Conservation (phyloP, 1,284 basidiomycete genomes). For the Cryptococcus neoformans region DNA sequence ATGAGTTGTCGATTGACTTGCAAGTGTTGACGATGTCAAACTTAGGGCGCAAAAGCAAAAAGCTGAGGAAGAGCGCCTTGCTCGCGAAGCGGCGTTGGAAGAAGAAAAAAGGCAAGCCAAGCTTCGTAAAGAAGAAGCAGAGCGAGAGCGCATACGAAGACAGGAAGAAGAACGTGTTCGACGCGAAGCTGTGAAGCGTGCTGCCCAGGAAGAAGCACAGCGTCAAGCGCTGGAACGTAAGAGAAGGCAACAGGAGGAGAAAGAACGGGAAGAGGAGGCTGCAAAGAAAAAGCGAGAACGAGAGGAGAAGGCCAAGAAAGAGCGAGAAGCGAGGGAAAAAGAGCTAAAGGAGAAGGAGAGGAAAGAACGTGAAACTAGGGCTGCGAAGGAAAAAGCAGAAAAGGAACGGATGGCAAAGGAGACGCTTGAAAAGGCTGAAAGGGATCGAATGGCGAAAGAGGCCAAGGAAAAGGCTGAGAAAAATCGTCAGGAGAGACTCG, state of each 20-base stretch:
- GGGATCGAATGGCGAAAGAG: slow-evolving; percentile 37
- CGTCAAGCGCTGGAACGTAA: slow-evolving; percentile 53
- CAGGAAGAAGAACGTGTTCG: slow-evolving; percentile 69
- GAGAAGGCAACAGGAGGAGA: slow-evolving; percentile 54
- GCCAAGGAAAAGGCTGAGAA: slow-evolving; percentile 39
- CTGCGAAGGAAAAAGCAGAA: slow-evolving; percentile 55
- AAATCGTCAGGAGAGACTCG: slow-evolving; percentile 34
- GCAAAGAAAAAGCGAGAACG: slow-evolving; percentile 22
- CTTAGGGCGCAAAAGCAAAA: slow-evolving; percentile 75
- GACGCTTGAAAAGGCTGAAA: slow-evolving; percentile 62
- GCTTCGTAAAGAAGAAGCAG: slow-evolving; percentile 62
- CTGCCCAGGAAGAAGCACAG: slow-evolving; percentile 69
- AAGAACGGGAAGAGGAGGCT: slow-evolving; percentile 52
- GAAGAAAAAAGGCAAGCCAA: slow-evolving; percentile 71
- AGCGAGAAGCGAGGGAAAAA: slow-evolving; percentile 40
- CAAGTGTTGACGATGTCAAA: background rate
- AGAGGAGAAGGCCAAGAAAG: slow-evolving; percentile 29
- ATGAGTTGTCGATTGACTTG: background rate
- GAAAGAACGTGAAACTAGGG: slow-evolving; percentile 64
- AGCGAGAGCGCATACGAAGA: slow-evolving; percentile 63
- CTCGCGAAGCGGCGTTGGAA: slow-evolving; percentile 71
- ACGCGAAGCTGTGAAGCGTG: slow-evolving; percentile 70
- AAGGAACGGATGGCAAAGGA: slow-evolving; percentile 61
- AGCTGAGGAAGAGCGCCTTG: slow-evolving; percentile 81
- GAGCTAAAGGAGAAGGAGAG: slow-evolving; percentile 49